Evolutionary conservation across 805 yeast genomes (phyloP), one percentile per base, ranked within the genome.

Genomic region (Candida parachauliodes): DNA sequence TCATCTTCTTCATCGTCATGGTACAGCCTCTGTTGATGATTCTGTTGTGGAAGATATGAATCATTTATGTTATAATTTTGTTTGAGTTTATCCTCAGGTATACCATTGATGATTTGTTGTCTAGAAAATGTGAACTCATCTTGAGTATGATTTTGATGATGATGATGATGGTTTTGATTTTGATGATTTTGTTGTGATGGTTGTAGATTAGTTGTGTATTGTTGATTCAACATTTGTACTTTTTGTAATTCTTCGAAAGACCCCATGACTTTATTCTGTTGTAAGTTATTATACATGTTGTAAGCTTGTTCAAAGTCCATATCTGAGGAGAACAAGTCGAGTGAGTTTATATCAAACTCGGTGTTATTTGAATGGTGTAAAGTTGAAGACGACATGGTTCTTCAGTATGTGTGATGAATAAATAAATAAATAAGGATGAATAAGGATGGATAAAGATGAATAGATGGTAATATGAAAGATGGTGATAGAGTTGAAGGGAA

Each of bases 231-330:
- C 46, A 47, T 50, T 49, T 66, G 72, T 1, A 59, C 67, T 45
- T 55, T 56, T 39, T 65, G 64, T 41, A 68, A 60, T 38, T 59
- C 59, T 39, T 65, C 71, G 14, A 67, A 52, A 15, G 60, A 62
- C 23, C 45, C 45, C 16, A 54, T 16, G 16, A 70, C 70, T 28
- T 55, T 50, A 34, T 63, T 64, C 34, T 64, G 68, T 46, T 67
- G 72, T 34, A 66, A 47, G 28, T 54, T 55, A 28, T 57, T 50
- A 50, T 66, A 68, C 63, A 65, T 59, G 23, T 54, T 45, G 44
- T 65, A 68, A 9, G 72, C 72, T 51, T 67, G 70, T 54, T 68
- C 72, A 37, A 68, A 68, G 38, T 67, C 66, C 72, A 67, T 67
- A 51, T 66, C 71, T 37, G 55, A 51, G 15, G 64, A 50, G 36